Conservation (phyloP, 345 rosid species). For the Brassica carinata region DNA sequence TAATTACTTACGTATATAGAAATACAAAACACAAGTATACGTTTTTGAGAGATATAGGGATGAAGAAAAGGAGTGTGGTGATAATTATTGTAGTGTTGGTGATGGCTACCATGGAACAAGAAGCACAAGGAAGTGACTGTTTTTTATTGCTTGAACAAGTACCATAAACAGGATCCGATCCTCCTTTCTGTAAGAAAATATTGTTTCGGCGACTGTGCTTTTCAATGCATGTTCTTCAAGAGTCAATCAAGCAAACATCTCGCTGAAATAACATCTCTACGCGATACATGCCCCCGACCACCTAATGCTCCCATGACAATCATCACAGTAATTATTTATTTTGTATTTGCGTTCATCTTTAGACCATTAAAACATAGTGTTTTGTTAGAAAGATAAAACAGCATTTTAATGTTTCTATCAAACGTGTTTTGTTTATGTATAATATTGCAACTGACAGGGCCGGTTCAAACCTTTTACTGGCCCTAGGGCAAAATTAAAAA, state of each 20-base stretch:
- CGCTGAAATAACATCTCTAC: neutral
- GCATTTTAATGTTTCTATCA: neutral
- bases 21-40: neutral
- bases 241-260: neutral
- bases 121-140: neutral
- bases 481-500: too few relatives aligned
- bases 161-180: neutral
- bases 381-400: neutral
- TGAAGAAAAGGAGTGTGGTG: neutral
- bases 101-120: neutral
- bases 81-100: neutral
- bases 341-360: neutral
- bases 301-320: neutral
- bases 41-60: neutral
- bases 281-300: neutral
- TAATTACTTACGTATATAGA: neutral
- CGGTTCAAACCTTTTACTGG: too few relatives aligned
- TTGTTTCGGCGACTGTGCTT: neutral
- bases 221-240: neutral
- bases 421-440: neutral
- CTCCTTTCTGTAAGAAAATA: neutral
- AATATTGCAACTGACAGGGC: neutral
- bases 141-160: neutral
- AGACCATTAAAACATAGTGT: neutral
- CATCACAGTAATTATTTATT: neutral